phyloP scores from a whole-genome alignment of 306 rosid species.

The Malus asiatica region DNA sequence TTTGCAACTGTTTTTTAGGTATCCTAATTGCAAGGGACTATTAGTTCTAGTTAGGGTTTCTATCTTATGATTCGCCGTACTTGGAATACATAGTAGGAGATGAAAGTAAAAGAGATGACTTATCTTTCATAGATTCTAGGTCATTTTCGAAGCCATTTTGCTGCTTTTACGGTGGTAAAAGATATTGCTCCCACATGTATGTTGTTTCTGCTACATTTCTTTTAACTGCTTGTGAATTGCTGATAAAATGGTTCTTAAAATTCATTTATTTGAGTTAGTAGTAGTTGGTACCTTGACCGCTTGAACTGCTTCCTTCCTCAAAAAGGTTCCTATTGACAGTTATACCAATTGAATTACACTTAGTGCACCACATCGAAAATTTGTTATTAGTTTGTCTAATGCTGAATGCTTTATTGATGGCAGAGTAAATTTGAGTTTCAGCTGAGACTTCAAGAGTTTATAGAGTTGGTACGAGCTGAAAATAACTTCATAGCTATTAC shows the following conservation, averaged over 20 bases:
- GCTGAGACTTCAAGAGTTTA: slow-evolving; percentile 91
- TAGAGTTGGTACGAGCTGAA: slow-evolving; percentile 92
- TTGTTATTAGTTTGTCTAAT: slow-evolving; percentile 11
- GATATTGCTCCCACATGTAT: background rate
- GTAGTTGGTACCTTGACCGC: background rate
- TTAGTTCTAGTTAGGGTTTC: background rate
- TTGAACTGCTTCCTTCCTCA: background rate
- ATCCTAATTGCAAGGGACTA: background rate
- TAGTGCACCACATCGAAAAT: background rate
- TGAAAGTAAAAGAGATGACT: background rate
- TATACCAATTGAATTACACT: background rate
- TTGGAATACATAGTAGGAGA: background rate
- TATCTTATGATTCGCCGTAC: background rate
- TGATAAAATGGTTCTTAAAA: background rate
- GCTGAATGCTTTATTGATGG: slow-evolving; percentile 27
- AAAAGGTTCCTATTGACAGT: background rate
- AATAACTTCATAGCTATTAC: slow-evolving; percentile 69
- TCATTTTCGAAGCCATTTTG: background rate
- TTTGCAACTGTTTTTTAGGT: background rate
- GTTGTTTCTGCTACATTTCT: background rate
- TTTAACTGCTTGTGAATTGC: background rate
- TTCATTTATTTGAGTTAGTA: background rate
- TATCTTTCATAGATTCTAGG: background rate
- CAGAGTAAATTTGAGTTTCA: slow-evolving; percentile 96
- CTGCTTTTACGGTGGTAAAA: background rate